Base-by-base conservation (phyloP, 371 early-diverging fungal species). In the Cokeromyces recurvatus region DNA sequence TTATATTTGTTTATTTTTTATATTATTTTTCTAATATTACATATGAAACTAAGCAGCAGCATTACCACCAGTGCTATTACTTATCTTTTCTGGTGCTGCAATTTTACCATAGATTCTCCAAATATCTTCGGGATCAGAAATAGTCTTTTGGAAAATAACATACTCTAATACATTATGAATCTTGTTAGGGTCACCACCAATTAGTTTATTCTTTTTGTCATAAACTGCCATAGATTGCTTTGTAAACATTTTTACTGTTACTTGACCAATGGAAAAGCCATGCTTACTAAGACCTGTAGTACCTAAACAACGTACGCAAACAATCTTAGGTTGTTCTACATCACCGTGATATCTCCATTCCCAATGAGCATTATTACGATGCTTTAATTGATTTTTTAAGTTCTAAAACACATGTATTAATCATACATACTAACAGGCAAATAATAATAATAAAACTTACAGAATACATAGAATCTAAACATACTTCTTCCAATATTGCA, bases 21-120 rank as follows among this genome's bases (percentile, higher is more conserved):
- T n/a, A n/a, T n/a, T n/a, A n/a, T n/a, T n/a, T n/a, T n/a, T n/a
- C n/a, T n/a, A n/a, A n/a, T n/a, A n/a, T n/a, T n/a, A n/a, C n/a
- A n/a, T n/a, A n/a, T n/a, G n/a, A n/a, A n/a, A n/a, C n/a, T n/a
- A n/a, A n/a, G n/a, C n/a, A n/a, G n/a, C n/a, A n/a, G n/a, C n/a
- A n/a, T n/a, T n/a, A n/a, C n/a, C n/a, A n/a, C n/a, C n/a, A n/a
- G n/a, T n/a, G n/a, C n/a, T n/a, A n/a, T 55, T 45, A 35, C 46
- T 32, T 36, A 57, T 32, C 37, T 72, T 68, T 44, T 72, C 70
- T 11, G 79, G 68, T 6, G 76, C 64, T 10, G 82, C 69, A 15
- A 83, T 55, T 62, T 87, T 87, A 52, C 86, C 84, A 49, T 83
- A 85, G 22, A 89, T 76, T 45, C 66, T 66, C 89, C 89, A 89